Evolutionary conservation across 2,329 filamentous ascomycete genomes (phyloP).

Genomic region (Fusarium chlamydosporum): DNA sequence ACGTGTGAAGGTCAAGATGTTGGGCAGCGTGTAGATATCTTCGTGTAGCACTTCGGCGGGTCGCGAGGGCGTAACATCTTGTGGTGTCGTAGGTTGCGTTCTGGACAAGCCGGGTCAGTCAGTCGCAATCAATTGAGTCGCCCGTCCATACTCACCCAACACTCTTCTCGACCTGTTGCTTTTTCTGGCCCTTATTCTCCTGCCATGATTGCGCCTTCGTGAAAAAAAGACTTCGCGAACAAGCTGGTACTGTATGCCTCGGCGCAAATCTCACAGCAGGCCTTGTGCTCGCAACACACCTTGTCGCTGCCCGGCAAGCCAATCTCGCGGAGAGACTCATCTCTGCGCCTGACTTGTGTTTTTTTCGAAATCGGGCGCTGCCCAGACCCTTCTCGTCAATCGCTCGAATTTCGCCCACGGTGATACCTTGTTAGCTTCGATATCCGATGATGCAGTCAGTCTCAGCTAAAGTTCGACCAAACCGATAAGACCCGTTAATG

Average conservation of each 20-base stretch:
- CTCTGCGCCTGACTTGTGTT: conserved; percentile 16
- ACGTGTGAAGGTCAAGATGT: conserved; percentile 89
- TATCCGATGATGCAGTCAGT: conserved; percentile 12
- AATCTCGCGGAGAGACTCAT: conserved; percentile 38
- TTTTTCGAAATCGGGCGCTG: conserved; percentile 9
- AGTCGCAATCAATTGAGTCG: not conserved
- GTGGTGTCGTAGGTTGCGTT: conserved; percentile 10
- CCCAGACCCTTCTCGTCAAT: conserved; percentile 28
- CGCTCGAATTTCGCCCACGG: conserved; percentile 5
- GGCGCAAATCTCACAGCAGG: conserved; percentile 25
- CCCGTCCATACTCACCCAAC: conserved; percentile 6
- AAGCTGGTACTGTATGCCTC: conserved; percentile 15
- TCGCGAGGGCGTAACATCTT: conserved; percentile 7
- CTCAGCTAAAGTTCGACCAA: conserved; percentile 9
- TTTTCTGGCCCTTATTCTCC: conserved; percentile 36
- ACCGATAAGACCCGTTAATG: conserved; percentile 27
- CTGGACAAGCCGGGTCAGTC: conserved; percentile 21
- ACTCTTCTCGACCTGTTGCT: conserved; percentile 21
- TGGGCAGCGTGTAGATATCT: conserved; percentile 97
- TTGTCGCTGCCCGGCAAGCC: conserved; percentile 30
- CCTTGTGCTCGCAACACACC: conserved; percentile 21
- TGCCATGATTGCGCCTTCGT: conserved; percentile 43
- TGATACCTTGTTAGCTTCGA: not conserved
- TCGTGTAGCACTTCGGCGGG: conserved; percentile 65
- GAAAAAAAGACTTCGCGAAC: conserved; percentile 40